These are phyloP conservation scores for Xenoacremonium recifei DNA, from an alignment of 2,329 filamentous ascomycete species.

Conservation along the genomic window DNA sequence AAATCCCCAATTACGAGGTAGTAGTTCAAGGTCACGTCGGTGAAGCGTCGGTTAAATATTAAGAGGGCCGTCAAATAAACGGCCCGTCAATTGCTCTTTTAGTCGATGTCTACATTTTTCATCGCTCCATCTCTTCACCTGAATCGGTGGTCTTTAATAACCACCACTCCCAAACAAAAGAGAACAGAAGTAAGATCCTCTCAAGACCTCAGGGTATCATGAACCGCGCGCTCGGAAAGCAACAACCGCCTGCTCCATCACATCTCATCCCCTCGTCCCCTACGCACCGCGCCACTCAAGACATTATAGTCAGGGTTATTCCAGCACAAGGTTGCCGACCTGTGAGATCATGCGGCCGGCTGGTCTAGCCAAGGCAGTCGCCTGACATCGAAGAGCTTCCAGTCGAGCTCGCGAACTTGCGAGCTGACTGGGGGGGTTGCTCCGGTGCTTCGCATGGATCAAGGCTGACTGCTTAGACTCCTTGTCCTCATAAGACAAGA, in stretches of 20 bases:
- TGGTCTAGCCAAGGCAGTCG: constrained; percentile 5
- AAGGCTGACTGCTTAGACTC: not conserved
- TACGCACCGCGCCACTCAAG: not conserved
- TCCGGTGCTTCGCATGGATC: not conserved
- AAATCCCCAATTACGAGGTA: no score
- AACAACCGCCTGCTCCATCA: constrained; percentile 3
- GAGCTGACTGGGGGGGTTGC: not conserved
- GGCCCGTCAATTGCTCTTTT: constrained; percentile 6
- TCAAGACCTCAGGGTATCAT: constrained; percentile 1
- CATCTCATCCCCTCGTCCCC: constrained; percentile 1
- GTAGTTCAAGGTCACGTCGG: no score
- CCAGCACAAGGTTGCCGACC: constrained; percentile 10
- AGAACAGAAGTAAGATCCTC: not conserved
- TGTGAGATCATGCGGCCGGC: constrained; percentile 10
- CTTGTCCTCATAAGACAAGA: not conserved
- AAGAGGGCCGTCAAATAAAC: no score
- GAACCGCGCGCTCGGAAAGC: not conserved
- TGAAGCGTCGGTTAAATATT: no score
- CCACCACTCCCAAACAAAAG: not conserved
- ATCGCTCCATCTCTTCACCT: not conserved
- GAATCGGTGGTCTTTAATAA: not conserved
- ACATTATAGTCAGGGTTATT: no score
- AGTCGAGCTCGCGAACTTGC: not conserved
- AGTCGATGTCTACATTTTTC: not conserved
- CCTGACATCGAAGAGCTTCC: constrained; percentile 4